Base-by-base conservation (phyloP, 805 yeast genomes). In the Saturnispora diversa region DNA sequence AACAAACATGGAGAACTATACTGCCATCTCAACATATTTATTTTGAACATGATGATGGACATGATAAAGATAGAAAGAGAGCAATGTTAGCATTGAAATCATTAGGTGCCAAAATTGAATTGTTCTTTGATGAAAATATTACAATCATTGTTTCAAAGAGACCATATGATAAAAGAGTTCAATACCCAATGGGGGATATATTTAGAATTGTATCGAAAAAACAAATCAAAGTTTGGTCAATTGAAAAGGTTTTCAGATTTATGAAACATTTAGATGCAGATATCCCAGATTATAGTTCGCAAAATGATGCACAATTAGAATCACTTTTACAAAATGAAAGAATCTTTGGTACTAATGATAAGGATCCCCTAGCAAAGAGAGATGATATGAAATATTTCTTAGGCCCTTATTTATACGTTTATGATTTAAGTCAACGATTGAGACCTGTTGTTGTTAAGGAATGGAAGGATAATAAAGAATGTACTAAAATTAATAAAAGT, bases 321-420 rank as follows among this genome's bases (percentile, higher is more conserved):
- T 74, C 80, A 36, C 66, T 90, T 47, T 69, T 90, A 51, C 77
- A 79, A 47, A 87, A 85, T 54, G 98, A 92, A 55, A 84, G 84
- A 53, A 62, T 84, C 11, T 78, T 75, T 56, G 97, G 96, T 10
- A 83, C 95, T 1, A 73, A 81, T 27, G 97, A 88, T 58, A 74
- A 95, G 49, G 96, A 88, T 57, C 92, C 94, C 10, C 72, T 69
- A 46, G 92, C 94, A 2, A 77, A 72, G 49, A 68, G 95, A 42
- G 95, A 84, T 51, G 96, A 90, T 56, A 74, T 82, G 52, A 79
- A 80, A 54, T 84, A 84, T 57, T 84, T 92, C 59, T 78, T 77
- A 37, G 77, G 80, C 28, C 75, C 80, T 6, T 86, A 79, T 59
- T 64, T 86, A 21, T 78, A 81, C 48, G 80, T 86, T 28, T 90